phyloP scores from a whole-genome alignment of 208 protist species.

The Leishmania major region DNA sequence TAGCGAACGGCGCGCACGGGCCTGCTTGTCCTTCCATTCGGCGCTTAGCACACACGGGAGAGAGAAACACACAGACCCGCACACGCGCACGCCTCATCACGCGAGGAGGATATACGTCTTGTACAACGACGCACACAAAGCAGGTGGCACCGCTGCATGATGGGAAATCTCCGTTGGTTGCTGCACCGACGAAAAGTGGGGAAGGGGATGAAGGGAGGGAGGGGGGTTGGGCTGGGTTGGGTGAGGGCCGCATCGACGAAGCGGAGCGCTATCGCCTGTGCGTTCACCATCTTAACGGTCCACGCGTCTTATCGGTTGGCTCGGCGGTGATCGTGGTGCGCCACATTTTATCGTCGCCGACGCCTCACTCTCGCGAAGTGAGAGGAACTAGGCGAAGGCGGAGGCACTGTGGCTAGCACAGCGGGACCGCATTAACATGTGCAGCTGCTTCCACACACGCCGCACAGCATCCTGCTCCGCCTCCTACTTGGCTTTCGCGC shows the following conservation, averaged over 20 bases:
- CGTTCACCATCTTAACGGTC: background rate
- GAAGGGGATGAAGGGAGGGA: background rate
- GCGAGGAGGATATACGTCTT: background rate
- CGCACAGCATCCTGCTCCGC: background rate
- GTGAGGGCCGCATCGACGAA: background rate
- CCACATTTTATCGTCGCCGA: background rate
- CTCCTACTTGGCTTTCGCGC: background rate
- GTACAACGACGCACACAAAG: background rate
- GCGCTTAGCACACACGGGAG: background rate
- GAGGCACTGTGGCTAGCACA: background rate
- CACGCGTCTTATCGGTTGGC: background rate
- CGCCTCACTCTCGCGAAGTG: background rate
- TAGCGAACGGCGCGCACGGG: background rate
- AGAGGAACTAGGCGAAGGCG: background rate
- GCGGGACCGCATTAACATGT: background rate
- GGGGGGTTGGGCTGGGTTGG: background rate
- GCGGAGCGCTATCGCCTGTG: background rate
- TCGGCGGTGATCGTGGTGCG: background rate
- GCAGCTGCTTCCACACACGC: background rate
- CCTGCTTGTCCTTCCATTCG: too few species aligned
- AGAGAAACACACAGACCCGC: background rate
- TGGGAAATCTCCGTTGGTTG: background rate
- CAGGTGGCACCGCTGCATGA: background rate
- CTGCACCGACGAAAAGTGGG: background rate
- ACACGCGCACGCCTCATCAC: background rate